These are phyloP conservation scores for Talaromyces funiculosus DNA, from an alignment of 2,329 filamentous ascomycete genomes.

Conservation along the genomic window DNA sequence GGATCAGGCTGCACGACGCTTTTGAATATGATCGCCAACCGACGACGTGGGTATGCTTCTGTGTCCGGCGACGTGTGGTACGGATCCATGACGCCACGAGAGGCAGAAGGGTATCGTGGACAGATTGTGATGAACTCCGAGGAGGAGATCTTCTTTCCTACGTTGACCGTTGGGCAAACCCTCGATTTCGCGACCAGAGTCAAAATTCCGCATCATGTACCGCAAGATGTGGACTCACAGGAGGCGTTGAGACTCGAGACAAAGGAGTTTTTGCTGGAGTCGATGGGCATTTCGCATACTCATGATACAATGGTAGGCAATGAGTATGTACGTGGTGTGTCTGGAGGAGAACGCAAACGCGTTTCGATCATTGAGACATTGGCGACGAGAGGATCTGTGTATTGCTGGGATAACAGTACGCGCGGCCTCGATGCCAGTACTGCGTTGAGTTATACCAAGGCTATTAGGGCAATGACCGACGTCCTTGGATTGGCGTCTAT, in stretches of 20 bases:
- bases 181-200: slow-evolving; percentile 53
- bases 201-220: slow-evolving; percentile 50
- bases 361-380: slow-evolving; percentile 63
- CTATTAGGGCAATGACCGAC: slow-evolving; percentile 60
- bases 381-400: slow-evolving; percentile 53
- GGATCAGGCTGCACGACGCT: slow-evolving; percentile 67
- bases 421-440: slow-evolving; percentile 61
- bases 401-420: slow-evolving; percentile 64
- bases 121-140: slow-evolving; percentile 55
- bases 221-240: slow-evolving; percentile 37
- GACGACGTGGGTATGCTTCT: slow-evolving; percentile 52
- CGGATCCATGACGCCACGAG: slow-evolving; percentile 41
- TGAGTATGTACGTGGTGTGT: slow-evolving; percentile 60
- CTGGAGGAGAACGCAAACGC: slow-evolving; percentile 63
- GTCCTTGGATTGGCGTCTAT: slow-evolving; percentile 55
- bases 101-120: slow-evolving; percentile 46
- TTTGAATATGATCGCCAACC: slow-evolving; percentile 64
- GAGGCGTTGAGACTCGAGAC: slow-evolving; percentile 46
- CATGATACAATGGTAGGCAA: slow-evolving; percentile 62
- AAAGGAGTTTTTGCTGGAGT: slow-evolving; percentile 52
- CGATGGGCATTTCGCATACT: slow-evolving; percentile 56
- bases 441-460: slow-evolving; percentile 56
- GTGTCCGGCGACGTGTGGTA: slow-evolving; percentile 57
- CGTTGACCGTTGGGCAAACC: slow-evolving; percentile 47
- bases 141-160: slow-evolving; percentile 49